phyloP scores from a whole-genome alignment of 169 alveolate genomes.

The Eimeria praecox region DNA sequence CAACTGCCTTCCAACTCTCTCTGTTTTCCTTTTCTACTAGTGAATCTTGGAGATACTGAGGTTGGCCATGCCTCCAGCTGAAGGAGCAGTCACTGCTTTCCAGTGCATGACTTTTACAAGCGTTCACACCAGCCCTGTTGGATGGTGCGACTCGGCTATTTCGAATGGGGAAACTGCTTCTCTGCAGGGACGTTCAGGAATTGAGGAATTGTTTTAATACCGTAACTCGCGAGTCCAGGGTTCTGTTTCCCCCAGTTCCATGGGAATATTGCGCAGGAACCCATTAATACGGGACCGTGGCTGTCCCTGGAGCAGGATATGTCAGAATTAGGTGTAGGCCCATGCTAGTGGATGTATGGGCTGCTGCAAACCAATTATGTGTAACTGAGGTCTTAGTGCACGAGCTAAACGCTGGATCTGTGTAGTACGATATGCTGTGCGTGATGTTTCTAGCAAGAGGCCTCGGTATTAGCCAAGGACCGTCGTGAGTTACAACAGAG shows the following conservation, averaged over 20 bases:
- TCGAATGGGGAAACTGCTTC: neutral
- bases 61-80: neutral
- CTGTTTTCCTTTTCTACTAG: neutral
- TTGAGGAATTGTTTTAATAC: neutral
- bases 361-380: too few species aligned
- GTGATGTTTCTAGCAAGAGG: too few species aligned
- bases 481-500: too few species aligned
- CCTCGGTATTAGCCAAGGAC: too few species aligned
- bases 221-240: neutral
- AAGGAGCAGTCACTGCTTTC: neutral
- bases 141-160: conserved; percentile 16
- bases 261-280: neutral
- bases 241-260: neutral
- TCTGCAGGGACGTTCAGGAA: neutral
- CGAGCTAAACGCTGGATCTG: too few species aligned
- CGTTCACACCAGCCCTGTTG: neutral
- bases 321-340: too few species aligned
- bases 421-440: too few species aligned
- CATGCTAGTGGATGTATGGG: too few species aligned
- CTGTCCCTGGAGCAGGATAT: too few species aligned
- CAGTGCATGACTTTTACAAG: neutral
- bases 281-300: neutral
- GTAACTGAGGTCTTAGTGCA: too few species aligned
- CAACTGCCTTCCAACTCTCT: neutral
- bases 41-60: neutral